Evolutionary conservation across 2,329 filamentous ascomycete genomes (phyloP).

Genomic region (Fusarium lyarnte): DNA sequence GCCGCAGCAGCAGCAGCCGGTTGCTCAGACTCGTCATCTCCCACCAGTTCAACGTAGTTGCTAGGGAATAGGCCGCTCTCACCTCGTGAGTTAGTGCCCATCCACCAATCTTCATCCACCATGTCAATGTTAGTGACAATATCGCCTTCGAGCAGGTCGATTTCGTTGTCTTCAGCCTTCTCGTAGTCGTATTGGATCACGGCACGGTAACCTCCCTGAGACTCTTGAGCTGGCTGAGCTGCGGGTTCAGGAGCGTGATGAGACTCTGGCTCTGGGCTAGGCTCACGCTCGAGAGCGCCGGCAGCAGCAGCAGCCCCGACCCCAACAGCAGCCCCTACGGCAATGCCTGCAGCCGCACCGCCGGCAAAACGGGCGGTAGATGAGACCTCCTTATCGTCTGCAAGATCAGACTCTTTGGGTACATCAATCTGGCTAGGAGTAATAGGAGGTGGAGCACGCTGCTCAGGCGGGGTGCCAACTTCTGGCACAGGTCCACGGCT

Average conservation of each 20-base stretch:
- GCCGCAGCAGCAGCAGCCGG: slow-evolving; percentile 43
- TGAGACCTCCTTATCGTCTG: slow-evolving; percentile 70
- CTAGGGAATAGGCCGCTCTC: slow-evolving; percentile 93
- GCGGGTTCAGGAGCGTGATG: slow-evolving; percentile 11
- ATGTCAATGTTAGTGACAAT: slow-evolving; percentile 92
- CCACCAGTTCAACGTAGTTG: slow-evolving; percentile 93
- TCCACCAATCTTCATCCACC: slow-evolving; percentile 99
- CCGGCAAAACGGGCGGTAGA: slow-evolving; percentile 69
- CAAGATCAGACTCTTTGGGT: slow-evolving; percentile 71
- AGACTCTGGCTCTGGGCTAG: slow-evolving; percentile 25
- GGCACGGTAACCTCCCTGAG: slow-evolving; percentile 73
- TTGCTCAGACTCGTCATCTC: slow-evolving; percentile 65
- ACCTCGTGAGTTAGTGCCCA: slow-evolving; percentile 86
- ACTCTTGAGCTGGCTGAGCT: slow-evolving; percentile 32
- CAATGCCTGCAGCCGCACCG: slow-evolving; percentile 58
- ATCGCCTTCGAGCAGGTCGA: slow-evolving; percentile 89
- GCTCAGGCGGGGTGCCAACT: slow-evolving; percentile 59
- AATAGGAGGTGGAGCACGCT: slow-evolving; percentile 66
- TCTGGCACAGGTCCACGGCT: slow-evolving; percentile 68
- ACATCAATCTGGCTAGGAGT: slow-evolving; percentile 72
- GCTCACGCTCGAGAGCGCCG: slow-evolving; percentile 40
- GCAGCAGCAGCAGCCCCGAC: slow-evolving; percentile 35
- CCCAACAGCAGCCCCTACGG: slow-evolving; percentile 33
- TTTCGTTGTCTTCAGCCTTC: slow-evolving; percentile 96
- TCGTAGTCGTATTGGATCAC: slow-evolving; percentile 95